These are phyloP conservation scores for Monilinia fructicola DNA, from an alignment of 2,329 filamentous ascomycete genomes.

Conservation along the genomic window DNA sequence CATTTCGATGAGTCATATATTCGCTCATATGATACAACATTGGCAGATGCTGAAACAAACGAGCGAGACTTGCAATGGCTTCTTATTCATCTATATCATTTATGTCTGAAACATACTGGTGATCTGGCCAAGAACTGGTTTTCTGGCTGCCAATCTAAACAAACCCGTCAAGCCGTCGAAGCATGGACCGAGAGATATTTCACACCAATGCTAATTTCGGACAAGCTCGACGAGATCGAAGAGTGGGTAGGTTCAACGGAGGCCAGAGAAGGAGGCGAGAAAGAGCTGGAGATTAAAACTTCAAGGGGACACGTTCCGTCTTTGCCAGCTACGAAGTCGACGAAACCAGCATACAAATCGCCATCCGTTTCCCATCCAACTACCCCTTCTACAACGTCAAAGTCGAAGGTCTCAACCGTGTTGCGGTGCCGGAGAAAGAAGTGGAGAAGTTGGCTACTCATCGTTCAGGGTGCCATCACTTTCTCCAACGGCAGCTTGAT, in stretches of 20 bases:
- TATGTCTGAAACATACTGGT: conserved; percentile 73
- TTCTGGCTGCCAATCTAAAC: conserved; percentile 74
- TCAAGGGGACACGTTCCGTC: conserved; percentile 72
- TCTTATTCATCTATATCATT: conserved; percentile 81
- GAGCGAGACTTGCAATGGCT: conserved; percentile 81
- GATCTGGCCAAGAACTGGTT: conserved; percentile 83
- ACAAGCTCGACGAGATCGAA: conserved; percentile 66
- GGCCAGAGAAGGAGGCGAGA: conserved; percentile 48
- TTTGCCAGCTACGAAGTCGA: conserved; percentile 85
- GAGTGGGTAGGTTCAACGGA: conserved; percentile 62
- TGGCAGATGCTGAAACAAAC: conserved; percentile 57
- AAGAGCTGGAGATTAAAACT: conserved; percentile 66
- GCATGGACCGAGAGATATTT: conserved; percentile 84
- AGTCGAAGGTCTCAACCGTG: conserved; percentile 75
- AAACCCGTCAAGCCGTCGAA: conserved; percentile 77
- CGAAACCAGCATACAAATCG: conserved; percentile 78
- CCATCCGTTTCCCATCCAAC: conserved; percentile 74
- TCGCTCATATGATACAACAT: conserved; percentile 51
- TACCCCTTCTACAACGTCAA: conserved; percentile 81
- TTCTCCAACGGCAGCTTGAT: conserved; percentile 88
- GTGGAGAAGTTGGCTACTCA: conserved; percentile 88
- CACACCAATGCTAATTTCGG: conserved; percentile 66
- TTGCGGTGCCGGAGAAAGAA: conserved; percentile 87
- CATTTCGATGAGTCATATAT: conserved; percentile 60
- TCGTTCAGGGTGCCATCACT: conserved; percentile 87